Evolutionary conservation across 2,329 filamentous ascomycete species (phyloP).

Genomic region (Botrytis porri): DNA sequence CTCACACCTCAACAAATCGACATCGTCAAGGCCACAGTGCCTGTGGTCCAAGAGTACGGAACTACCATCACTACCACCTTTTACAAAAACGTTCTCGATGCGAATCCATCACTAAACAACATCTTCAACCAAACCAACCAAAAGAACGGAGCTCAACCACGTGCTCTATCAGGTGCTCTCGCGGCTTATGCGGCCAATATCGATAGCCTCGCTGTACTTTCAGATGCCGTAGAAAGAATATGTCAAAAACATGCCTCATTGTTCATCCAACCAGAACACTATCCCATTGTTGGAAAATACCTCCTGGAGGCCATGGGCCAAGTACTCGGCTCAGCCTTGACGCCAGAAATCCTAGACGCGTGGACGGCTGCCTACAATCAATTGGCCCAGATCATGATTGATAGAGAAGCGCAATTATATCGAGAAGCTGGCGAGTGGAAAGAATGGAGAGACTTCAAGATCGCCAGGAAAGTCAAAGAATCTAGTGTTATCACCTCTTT

Average conservation of each 20-base stretch:
- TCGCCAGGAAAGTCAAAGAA: conserved; percentile 61
- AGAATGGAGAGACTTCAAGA: conserved; percentile 51
- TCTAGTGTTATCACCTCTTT: conserved; percentile 63
- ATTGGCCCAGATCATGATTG: conserved; percentile 69
- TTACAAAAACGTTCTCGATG: conserved; percentile 65
- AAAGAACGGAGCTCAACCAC: conserved; percentile 62
- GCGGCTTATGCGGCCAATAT: conserved; percentile 72
- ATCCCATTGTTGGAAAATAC: conserved; percentile 65
- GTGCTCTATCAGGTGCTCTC: conserved; percentile 66
- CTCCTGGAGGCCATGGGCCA: conserved; percentile 65
- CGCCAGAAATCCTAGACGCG: conserved; percentile 62
- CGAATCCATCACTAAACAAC: conserved; percentile 63
- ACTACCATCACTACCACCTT: conserved; percentile 67
- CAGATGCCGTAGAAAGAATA: conserved; percentile 61
- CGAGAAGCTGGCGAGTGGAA: conserved; percentile 46
- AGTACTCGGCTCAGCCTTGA: conserved; percentile 66
- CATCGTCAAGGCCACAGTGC: conserved; percentile 75
- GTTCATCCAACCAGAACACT: conserved; percentile 67
- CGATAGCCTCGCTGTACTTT: conserved; percentile 62
- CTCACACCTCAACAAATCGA: conserved; percentile 62
- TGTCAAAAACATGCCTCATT: conserved; percentile 74
- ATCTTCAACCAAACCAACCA: conserved; percentile 72
- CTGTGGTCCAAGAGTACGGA: conserved; percentile 67
- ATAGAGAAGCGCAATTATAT: conserved; percentile 60
- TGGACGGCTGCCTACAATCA: conserved; percentile 71